Percentiles rank a stretch among this genome's conserved stretches.
Conservation (phyloP, 1,139 yeast species). For the Kodamaea fungicola region DNA sequence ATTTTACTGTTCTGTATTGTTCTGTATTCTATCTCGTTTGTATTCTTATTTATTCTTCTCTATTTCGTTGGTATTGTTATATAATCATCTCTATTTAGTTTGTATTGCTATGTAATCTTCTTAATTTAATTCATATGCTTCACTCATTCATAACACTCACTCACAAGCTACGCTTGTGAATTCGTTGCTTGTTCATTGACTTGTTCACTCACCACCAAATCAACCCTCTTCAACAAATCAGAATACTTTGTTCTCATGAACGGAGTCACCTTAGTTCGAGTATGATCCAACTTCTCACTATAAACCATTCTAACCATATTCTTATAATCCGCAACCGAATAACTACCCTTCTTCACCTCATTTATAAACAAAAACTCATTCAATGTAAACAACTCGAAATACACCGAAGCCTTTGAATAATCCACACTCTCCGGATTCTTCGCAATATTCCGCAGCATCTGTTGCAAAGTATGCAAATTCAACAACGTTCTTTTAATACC, state of each 20-base stretch:
- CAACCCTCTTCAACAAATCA: conserved; percentile 32
- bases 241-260: conserved; percentile 39
- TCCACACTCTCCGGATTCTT: conserved; percentile 56
- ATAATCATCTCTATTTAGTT: too few species aligned
- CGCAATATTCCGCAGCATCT: conserved; percentile 64
- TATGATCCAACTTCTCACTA: conserved; percentile 41
- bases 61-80: too few species aligned
- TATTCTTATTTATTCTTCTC: too few species aligned
- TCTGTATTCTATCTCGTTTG: too few species aligned
- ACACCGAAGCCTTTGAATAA: conserved; percentile 53
- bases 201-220: too few species aligned
- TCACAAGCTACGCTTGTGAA: too few species aligned
- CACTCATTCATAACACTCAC: too few species aligned
- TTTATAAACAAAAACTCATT: conserved; percentile 36
- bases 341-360: conserved; percentile 19
- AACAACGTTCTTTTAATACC: conserved; percentile 68
- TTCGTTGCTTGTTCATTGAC: too few species aligned
- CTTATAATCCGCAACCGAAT: conserved; percentile 28
- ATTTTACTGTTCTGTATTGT: too few species aligned
- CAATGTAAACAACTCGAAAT: conserved; percentile 53
- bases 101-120: too few species aligned
- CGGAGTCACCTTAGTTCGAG: conserved; percentile 30
- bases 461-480: conserved; percentile 73
- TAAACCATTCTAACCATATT: conserved; percentile 44
- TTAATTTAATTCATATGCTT: too few species aligned